These are phyloP conservation scores for Eutrema heterophyllum DNA, from an alignment of 345 rosid genomes.

Conservation along the genomic window DNA sequence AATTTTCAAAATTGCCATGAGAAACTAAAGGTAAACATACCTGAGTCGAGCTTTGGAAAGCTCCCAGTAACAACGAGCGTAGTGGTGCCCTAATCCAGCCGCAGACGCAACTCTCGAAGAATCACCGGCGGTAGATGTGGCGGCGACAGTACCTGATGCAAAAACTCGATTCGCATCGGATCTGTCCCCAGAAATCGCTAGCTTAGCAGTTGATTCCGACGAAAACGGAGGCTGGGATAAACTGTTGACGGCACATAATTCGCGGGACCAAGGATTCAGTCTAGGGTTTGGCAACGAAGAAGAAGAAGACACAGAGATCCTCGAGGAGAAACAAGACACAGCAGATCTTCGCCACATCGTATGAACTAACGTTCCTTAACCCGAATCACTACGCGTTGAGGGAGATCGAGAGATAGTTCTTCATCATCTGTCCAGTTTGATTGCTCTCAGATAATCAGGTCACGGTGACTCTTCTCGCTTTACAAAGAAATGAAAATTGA, in stretches of 20 bases:
- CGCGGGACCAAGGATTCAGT: slow-evolving; percentile 28
- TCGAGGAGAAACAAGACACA: slow-evolving; percentile 30
- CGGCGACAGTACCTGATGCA: slow-evolving; percentile 14
- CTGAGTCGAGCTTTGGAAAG: slow-evolving; percentile 97
- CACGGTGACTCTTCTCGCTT: slow-evolving; percentile 1
- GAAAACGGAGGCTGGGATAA: slow-evolving; percentile 22
- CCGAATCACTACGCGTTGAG: slow-evolving; percentile 1
- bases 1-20: not conserved
- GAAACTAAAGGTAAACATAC: slow-evolving; percentile 26
- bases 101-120: slow-evolving; percentile 31
- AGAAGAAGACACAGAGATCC: slow-evolving; percentile 25
- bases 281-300: slow-evolving; percentile 29
- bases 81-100: slow-evolving; percentile 46
- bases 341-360: slow-evolving; percentile 42
- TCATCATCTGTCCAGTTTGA: not conserved
- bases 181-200: slow-evolving; percentile 29
- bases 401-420: not conserved
- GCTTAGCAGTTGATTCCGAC: slow-evolving; percentile 27
- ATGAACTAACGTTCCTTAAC: not conserved
- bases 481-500: not conserved
- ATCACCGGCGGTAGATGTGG: slow-evolving; percentile 14
- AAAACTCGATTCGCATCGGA: slow-evolving; percentile 40
- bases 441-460: slow-evolving; percentile 6
- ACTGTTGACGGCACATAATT: slow-evolving; percentile 16
- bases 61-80: slow-evolving; percentile 79